Conservation (phyloP, 345 rosid species). For the Eucalyptus viminalis region DNA sequence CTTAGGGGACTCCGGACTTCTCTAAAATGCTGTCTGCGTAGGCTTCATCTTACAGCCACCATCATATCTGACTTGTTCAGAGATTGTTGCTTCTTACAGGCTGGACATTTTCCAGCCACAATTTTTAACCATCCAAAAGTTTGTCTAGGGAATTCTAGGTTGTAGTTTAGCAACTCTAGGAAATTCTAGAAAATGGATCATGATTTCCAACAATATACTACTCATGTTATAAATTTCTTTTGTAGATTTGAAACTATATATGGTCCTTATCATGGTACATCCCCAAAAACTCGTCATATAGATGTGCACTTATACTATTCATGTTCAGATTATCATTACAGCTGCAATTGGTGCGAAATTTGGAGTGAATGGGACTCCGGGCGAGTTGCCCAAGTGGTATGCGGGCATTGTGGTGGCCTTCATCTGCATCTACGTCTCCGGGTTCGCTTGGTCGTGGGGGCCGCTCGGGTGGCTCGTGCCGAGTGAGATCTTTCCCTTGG, state of each 20-base stretch:
- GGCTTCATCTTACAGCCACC: too few species aligned
- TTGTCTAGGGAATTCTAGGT: too few species aligned
- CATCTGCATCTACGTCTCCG: slow-evolving; percentile 64
- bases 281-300: not conserved
- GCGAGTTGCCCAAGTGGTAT: slow-evolving; percentile 60
- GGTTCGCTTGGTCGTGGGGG: slow-evolving; percentile 96
- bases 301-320: not conserved
- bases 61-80: too few species aligned
- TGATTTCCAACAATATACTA: not conserved
- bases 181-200: too few species aligned
- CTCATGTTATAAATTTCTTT: not conserved
- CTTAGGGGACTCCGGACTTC: too few species aligned
- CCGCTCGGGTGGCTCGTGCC: slow-evolving; percentile 92
- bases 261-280: not conserved
- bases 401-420: slow-evolving; percentile 62
- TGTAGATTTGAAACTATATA: not conserved
- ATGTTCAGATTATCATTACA: slow-evolving; percentile 30
- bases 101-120: too few species aligned
- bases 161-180: too few species aligned
- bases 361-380: slow-evolving; percentile 51
- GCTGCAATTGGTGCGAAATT: slow-evolving; percentile 63
- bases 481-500: slow-evolving; percentile 77
- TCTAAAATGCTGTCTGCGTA: fast-evolving
- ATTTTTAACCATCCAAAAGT: too few species aligned
- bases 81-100: too few species aligned